Conservation (phyloP, 1,284 basidiomycete species). For the Xerocomus cyaneibrunnescens region DNA sequence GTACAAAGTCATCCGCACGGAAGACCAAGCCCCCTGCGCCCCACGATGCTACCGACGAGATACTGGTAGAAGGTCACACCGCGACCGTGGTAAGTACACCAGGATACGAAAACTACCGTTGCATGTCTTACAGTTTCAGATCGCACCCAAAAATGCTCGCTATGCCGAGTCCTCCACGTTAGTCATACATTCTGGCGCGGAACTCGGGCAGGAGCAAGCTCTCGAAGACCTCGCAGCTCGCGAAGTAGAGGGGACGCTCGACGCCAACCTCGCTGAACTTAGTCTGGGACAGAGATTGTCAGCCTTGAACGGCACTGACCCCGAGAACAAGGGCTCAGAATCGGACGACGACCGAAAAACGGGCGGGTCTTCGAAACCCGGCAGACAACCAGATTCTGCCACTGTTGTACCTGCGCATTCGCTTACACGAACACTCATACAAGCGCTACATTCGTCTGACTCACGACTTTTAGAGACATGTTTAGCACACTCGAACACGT, state of each 20-base stretch:
- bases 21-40: slow-evolving; percentile 37
- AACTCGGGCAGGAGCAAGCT: slow-evolving; percentile 58
- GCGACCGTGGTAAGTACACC: slow-evolving; percentile 17
- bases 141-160: slow-evolving; percentile 48
- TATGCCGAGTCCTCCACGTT: slow-evolving; percentile 64
- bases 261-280: slow-evolving; percentile 85
- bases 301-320: slow-evolving; percentile 55
- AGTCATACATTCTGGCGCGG: slow-evolving; percentile 61
- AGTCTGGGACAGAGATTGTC: slow-evolving; percentile 87
- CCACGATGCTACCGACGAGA: slow-evolving; percentile 20
- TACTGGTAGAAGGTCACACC: slow-evolving; percentile 26
- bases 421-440: slow-evolving; percentile 91
- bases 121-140: slow-evolving; percentile 32
- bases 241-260: slow-evolving; percentile 67
- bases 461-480: slow-evolving; percentile 86
- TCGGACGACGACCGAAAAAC: slow-evolving; percentile 48
- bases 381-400: slow-evolving; percentile 38
- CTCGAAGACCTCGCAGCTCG: slow-evolving; percentile 52
- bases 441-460: slow-evolving; percentile 96
- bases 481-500: slow-evolving; percentile 79
- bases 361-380: slow-evolving; percentile 25
- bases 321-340: slow-evolving; percentile 34
- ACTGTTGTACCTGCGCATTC: slow-evolving; percentile 77
- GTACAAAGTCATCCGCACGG: slow-evolving; percentile 52
- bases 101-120: background rate